A percentile compares a stretch with the other conserved stretches of the same genome.
phyloP scores from a whole-genome alignment of 106 monocot genomes.

The Acanthochlamys bracteata region DNA sequence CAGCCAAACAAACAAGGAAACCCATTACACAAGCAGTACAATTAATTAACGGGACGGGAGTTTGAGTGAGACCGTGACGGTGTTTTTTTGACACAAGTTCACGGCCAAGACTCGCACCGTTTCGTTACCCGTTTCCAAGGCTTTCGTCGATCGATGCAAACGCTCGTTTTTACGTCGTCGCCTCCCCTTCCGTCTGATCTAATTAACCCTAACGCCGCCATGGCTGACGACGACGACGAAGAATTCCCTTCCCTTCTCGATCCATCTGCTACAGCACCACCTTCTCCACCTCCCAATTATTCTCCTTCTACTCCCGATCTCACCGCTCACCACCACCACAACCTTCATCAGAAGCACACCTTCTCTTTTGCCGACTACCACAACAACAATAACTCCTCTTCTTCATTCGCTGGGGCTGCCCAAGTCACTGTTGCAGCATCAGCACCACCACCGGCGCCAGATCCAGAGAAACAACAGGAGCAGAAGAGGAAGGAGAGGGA shows the following conservation, averaged over 20 bases:
- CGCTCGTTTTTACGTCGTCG: background rate
- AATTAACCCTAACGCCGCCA: background rate
- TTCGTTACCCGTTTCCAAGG: too few relatives aligned
- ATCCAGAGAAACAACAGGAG: conserved; percentile 1
- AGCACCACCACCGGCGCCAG: background rate
- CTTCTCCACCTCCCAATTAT: background rate
- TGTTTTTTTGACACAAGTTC: too few relatives aligned
- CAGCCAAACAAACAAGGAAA: too few relatives aligned
- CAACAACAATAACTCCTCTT: too few relatives aligned
- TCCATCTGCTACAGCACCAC: background rate
- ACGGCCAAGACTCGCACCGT: too few relatives aligned
- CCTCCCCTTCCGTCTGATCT: background rate
- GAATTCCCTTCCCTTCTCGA: background rate
- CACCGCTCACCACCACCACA: too few relatives aligned
- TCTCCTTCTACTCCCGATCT: background rate
- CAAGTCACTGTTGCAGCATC: background rate
- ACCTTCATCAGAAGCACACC: too few relatives aligned
- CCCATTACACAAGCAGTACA: too few relatives aligned
- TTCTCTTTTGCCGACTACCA: too few relatives aligned
- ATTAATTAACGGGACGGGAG: too few relatives aligned
- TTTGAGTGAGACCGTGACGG: too few relatives aligned
- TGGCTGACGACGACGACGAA: conserved; percentile 1
- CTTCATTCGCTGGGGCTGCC: background rate
- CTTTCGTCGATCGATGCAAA: background rate
- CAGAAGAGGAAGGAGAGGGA: conserved; percentile 55